These are phyloP conservation scores for Urostyla sp. DNA, from an alignment of 73 alveolate species.

Conservation along the genomic window DNA sequence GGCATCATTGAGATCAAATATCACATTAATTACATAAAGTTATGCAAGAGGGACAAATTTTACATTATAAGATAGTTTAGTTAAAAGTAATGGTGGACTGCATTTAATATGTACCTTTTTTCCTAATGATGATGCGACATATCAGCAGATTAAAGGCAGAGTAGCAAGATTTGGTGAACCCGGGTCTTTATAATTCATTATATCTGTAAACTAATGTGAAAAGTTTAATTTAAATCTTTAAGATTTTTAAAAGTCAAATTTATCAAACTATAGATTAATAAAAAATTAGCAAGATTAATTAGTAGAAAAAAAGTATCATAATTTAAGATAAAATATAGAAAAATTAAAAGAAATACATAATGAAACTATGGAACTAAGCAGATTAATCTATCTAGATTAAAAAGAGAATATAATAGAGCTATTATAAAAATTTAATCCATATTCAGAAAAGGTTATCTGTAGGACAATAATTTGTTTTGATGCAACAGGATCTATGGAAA, in stretches of 20 bases:
- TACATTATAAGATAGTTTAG: conserved; percentile 41
- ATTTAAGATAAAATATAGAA: not conserved
- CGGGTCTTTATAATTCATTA: conserved; percentile 58
- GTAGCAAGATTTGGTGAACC: conserved; percentile 69
- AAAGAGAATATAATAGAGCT: not conserved
- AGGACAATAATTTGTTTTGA: not conserved
- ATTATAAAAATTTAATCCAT: too few species aligned
- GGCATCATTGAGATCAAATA: not conserved
- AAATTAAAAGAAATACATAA: not conserved
- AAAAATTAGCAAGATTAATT: too few species aligned
- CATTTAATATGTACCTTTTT: conserved; percentile 66
- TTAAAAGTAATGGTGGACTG: conserved; percentile 54
- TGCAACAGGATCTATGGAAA: not conserved
- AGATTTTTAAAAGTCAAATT: not conserved
- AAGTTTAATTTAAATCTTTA: not conserved
- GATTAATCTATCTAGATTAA: not conserved
- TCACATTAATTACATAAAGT: not conserved
- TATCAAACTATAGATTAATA: not conserved
- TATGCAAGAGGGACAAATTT: conserved; percentile 74
- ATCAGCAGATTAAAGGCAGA: conserved; percentile 61
- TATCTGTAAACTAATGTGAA: conserved; percentile 16
- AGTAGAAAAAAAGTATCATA: not conserved
- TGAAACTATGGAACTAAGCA: not conserved
- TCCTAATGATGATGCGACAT: conserved; percentile 52
- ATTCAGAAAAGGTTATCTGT: not conserved